Percentiles rank a stretch among this genome's conserved stretches.
These are phyloP conservation scores for Schwanniomyces etchellsii DNA, from an alignment of 1,139 yeast genomes.

Conservation along the genomic window DNA sequence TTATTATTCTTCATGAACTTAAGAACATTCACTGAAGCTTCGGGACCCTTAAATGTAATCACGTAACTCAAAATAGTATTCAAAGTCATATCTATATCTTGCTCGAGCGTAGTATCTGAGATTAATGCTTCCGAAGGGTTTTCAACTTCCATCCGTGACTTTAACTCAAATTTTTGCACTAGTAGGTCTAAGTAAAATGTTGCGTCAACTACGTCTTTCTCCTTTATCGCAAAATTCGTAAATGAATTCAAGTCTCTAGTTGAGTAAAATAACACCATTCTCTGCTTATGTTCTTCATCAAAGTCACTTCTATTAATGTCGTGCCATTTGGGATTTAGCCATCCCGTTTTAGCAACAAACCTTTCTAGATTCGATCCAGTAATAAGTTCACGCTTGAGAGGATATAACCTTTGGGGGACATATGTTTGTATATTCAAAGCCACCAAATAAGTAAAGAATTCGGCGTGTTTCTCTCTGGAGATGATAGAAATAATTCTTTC, in stretches of 20 bases:
- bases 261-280: slow-evolving; percentile 27
- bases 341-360: slow-evolving; percentile 34
- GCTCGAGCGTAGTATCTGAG: slow-evolving; percentile 13
- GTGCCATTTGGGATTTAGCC: slow-evolving; percentile 33
- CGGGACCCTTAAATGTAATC: slow-evolving; percentile 34
- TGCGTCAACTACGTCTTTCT: slow-evolving; percentile 26
- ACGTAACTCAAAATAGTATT: slow-evolving; percentile 25
- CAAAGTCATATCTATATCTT: slow-evolving; percentile 24
- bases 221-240: slow-evolving; percentile 18
- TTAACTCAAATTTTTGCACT: slow-evolving; percentile 31
- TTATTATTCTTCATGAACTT: slow-evolving; percentile 27
- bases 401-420: slow-evolving; percentile 10
- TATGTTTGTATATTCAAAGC: slow-evolving; percentile 28
- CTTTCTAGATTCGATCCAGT: slow-evolving; percentile 27
- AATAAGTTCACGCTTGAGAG: slow-evolving; percentile 19
- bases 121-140: slow-evolving; percentile 6
- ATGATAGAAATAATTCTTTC: slow-evolving; percentile 15
- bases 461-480: slow-evolving; percentile 16
- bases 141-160: slow-evolving; percentile 12
- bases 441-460: slow-evolving; percentile 28
- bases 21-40: slow-evolving; percentile 27
- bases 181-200: slow-evolving; percentile 30
- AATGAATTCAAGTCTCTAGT: slow-evolving; percentile 22
- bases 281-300: slow-evolving; percentile 14
- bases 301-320: slow-evolving; percentile 18